Evolutionary conservation across 306 rosid genomes (phyloP).

Genomic region (Comarum palustre): DNA sequence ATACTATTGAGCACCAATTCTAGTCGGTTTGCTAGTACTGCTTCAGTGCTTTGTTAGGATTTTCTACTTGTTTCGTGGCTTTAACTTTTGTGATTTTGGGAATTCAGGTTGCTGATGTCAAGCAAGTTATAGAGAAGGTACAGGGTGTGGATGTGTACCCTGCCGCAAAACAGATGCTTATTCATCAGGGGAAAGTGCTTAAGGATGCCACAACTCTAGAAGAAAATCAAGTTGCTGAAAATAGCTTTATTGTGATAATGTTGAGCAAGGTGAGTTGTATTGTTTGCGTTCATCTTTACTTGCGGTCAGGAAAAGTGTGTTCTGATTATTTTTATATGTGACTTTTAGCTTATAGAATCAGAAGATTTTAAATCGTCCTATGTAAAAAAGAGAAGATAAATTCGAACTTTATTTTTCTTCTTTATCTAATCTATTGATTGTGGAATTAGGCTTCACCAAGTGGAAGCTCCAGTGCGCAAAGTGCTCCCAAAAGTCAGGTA

Average conservation of each 20-base stretch:
- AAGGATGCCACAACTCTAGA: constrained; percentile 38
- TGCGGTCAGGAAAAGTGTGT: neutral
- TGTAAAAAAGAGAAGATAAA: neutral
- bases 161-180: constrained; percentile 44
- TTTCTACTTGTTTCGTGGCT: neutral
- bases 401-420: neutral
- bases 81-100: neutral
- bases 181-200: constrained; percentile 46
- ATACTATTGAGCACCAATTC: neutral
- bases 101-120: constrained; percentile 35
- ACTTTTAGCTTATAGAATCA: neutral
- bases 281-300: neutral
- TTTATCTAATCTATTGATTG: constrained; percentile 10
- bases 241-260: constrained; percentile 42
- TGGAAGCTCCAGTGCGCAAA: constrained; percentile 33
- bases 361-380: neutral
- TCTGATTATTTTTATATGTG: neutral
- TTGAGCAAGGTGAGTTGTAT: constrained; percentile 30
- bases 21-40: neutral
- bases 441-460: constrained; percentile 37
- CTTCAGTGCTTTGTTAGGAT: constrained; percentile 1
- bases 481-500: constrained; percentile 40
- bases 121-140: constrained; percentile 34
- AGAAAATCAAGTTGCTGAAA: constrained; percentile 41
- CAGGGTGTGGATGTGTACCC: constrained; percentile 48